Conservation (phyloP, 257 asterid species). For the Solanum rostratum region DNA sequence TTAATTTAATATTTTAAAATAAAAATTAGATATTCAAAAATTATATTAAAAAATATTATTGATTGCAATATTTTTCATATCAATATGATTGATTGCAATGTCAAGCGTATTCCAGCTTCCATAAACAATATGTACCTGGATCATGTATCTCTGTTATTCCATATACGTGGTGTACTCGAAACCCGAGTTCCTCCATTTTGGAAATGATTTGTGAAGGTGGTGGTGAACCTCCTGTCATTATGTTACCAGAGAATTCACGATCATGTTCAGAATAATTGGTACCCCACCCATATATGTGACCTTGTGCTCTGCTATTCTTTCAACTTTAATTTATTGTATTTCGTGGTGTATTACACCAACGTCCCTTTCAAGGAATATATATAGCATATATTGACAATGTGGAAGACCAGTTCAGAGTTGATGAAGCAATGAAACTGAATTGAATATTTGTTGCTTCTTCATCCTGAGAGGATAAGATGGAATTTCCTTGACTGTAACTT, state of each 20-base stretch:
- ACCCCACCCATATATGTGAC: constrained; percentile 32
- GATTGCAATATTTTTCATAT: no score
- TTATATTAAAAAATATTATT: no score
- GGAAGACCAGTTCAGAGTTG: not conserved
- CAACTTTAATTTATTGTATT: no score
- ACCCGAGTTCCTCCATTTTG: constrained; percentile 22
- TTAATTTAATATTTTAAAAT: no score
- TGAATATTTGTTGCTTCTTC: not conserved
- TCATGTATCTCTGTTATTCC: constrained; percentile 26
- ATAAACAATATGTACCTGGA: constrained; percentile 18
- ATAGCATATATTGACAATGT: not conserved
- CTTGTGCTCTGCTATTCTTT: constrained; percentile 7
- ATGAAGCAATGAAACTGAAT: not conserved
- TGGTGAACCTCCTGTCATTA: constrained; percentile 27
- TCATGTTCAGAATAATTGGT: constrained; percentile 20
- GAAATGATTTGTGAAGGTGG: constrained; percentile 21
- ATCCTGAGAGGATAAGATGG: not conserved
- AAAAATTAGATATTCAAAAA: no score
- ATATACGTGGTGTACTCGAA: constrained; percentile 15
- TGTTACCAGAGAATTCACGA: constrained; percentile 4
- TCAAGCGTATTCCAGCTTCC: no score
- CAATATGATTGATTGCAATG: no score
- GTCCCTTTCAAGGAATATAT: not conserved
- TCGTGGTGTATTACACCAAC: no score
- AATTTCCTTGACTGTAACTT: not conserved